Base-by-base conservation (phyloP, 106 monocot species). In the Dactylorhiza incarnata region DNA sequence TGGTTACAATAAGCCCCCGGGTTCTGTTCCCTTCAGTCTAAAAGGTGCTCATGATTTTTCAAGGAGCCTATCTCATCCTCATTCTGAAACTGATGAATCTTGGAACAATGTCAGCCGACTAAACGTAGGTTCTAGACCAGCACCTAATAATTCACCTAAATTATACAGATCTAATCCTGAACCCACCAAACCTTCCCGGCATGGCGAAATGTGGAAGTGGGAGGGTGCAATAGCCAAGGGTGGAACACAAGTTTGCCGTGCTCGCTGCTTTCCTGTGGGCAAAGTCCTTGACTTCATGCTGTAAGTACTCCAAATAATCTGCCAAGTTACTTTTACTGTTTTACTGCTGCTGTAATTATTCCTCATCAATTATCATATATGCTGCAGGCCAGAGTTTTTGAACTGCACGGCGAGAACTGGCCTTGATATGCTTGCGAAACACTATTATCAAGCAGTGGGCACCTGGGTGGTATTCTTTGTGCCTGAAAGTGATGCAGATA, bases 401-500 rank as follows among this genome's bases (percentile, higher is more conserved):
- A 83, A 97, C 74, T 97, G 97, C 78, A 91, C 94, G 49, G 94
- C 97, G 45, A 94, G 94, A 70, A 97, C 97, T 49, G 90, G 87
- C 44, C 87, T 97, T 84, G 97, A 97, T 77, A 97, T 97, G 97
- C 91, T 97, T 59, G 75, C 91, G 0, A 89, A 84, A 76, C 97
- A 97, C 82, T 97, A 94, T 79, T 91, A 97, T 78, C 97, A 97
- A 81, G 97, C 97, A 53, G 81, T 82, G 1, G 63, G 75, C 48
- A 84, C 83, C 26, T 94, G 97, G 97, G 94, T 97, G 56, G 97
- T 97, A 20, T 97, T 97, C 80, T 97, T 97, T 84, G 97, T 91
- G 84, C 91, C 97, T 45, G 89, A 87, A 84, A 83, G 87, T 68
- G 97, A 97, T 80, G 80, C 86, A 47, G 97, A 97, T 77, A 97